Conservation (phyloP, 768 basidiomycete genomes). For the Leccinum longicurvipes region DNA sequence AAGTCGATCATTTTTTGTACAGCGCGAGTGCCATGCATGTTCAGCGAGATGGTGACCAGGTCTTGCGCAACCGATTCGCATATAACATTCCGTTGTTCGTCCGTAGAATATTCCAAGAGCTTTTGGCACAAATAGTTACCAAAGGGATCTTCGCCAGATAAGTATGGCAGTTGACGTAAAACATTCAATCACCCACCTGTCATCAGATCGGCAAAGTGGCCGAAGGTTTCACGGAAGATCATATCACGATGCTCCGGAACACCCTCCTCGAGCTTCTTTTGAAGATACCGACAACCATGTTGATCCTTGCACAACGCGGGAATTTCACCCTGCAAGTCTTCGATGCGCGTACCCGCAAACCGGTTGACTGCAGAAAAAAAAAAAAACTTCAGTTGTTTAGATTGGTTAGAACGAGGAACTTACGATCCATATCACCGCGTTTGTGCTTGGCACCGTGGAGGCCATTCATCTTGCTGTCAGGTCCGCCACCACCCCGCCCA, state of each 20-base stretch:
- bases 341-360: slow-evolving; percentile 92
- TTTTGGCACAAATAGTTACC: slow-evolving; percentile 99
- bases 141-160: slow-evolving; percentile 72
- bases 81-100: slow-evolving; percentile 94
- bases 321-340: slow-evolving; percentile 95
- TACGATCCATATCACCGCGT: slow-evolving; percentile 87
- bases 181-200: slow-evolving; percentile 55
- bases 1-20: slow-evolving; percentile 99
- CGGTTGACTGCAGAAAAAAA: slow-evolving; percentile 69
- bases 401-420: slow-evolving; percentile 44
- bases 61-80: slow-evolving; percentile 98
- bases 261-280: slow-evolving; percentile 98
- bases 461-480: slow-evolving; percentile 85
- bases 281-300: slow-evolving; percentile 96
- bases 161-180: slow-evolving; percentile 2
- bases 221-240: slow-evolving; percentile 98
- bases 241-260: slow-evolving; percentile 95
- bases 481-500: slow-evolving; percentile 49
- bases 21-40: slow-evolving; percentile 99
- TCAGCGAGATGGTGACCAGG: slow-evolving; percentile 94
- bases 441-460: slow-evolving; percentile 93
- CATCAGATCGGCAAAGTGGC: slow-evolving; percentile 98
- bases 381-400: not conserved
- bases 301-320: slow-evolving; percentile 96
- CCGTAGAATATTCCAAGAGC: slow-evolving; percentile 92